A percentile compares a stretch with the other conserved stretches of the same genome.
Evolutionary conservation across 1,139 yeast species (phyloP).

Genomic region (Pichia sp.): DNA sequence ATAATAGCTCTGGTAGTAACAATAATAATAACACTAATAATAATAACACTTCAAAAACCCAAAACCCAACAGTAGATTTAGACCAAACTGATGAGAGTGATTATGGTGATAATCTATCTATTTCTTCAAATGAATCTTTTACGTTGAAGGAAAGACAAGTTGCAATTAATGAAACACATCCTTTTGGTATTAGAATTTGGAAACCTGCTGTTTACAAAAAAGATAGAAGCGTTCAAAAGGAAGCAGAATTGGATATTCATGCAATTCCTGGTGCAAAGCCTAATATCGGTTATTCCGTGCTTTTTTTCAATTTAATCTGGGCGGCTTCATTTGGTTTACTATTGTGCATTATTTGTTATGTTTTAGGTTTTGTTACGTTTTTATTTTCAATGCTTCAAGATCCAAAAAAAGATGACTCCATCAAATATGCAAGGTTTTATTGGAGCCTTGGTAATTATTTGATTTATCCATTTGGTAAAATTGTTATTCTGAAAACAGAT

Average conservation of each 20-base stretch:
- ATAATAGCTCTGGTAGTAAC: conserved; percentile 16
- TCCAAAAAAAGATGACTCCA: conserved; percentile 32
- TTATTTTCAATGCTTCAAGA: conserved; percentile 39
- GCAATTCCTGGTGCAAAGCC: conserved; percentile 47
- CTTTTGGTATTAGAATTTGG: conserved; percentile 97
- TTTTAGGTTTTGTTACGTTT: conserved; percentile 37
- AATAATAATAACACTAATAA: conserved; percentile 13
- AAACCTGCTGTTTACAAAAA: conserved; percentile 95
- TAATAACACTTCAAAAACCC: neutral
- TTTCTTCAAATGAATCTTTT: conserved; percentile 65
- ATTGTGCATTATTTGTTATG: conserved; percentile 45
- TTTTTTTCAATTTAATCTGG: conserved; percentile 74
- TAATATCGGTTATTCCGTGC: conserved; percentile 55
- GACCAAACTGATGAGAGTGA: conserved; percentile 21
- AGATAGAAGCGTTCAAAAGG: conserved; percentile 80
- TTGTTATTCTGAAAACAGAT: conserved; percentile 72
- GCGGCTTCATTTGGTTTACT: conserved; percentile 61
- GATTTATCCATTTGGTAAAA: conserved; percentile 82
- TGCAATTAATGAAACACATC: conserved; percentile 94
- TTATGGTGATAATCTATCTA: conserved; percentile 37
- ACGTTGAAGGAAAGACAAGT: conserved; percentile 92
- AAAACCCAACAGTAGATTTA: neutral
- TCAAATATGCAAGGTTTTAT: conserved; percentile 55
- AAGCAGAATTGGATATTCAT: conserved; percentile 93
- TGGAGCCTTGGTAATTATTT: conserved; percentile 64